Conservation (phyloP, 164 flowering plant species). For the Vitis rupestris region DNA sequence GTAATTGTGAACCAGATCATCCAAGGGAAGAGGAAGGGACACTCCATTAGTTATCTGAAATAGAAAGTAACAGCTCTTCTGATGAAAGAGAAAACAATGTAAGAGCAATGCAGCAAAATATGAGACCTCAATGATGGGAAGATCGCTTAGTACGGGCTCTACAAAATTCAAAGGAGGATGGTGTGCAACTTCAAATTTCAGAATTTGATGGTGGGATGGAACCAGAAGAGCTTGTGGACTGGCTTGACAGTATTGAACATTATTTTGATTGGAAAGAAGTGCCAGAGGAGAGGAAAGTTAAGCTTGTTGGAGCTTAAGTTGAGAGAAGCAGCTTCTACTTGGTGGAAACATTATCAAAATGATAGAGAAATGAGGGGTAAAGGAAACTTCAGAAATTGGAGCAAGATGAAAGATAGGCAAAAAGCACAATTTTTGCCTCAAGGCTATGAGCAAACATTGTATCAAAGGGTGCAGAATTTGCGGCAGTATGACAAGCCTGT, state of each 20-base stretch:
- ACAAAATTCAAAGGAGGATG: conserved; percentile 5
- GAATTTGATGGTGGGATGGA: background rate
- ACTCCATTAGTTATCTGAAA: background rate
- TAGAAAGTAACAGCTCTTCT: background rate
- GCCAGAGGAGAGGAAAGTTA: background rate
- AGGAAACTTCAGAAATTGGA: background rate
- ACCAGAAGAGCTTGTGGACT: background rate
- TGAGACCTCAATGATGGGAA: conserved; percentile 1
- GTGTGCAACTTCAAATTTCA: background rate
- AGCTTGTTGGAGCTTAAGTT: background rate
- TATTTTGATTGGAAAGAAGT: background rate
- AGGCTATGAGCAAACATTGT: background rate
- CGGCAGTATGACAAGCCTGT: background rate
- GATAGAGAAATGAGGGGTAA: background rate
- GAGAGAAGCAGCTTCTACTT: background rate
- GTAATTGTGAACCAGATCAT: background rate
- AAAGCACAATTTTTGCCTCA: background rate
- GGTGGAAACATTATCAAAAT: conserved; percentile 1
- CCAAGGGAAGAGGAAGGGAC: background rate
- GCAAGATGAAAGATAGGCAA: background rate
- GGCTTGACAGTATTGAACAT: background rate
- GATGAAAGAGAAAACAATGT: background rate
- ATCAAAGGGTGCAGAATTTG: background rate
- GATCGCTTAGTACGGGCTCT: background rate
- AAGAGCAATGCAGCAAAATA: background rate